Base-by-base conservation (phyloP, 2,329 filamentous ascomycete genomes). In the Ascocoryne sarcoides region DNA sequence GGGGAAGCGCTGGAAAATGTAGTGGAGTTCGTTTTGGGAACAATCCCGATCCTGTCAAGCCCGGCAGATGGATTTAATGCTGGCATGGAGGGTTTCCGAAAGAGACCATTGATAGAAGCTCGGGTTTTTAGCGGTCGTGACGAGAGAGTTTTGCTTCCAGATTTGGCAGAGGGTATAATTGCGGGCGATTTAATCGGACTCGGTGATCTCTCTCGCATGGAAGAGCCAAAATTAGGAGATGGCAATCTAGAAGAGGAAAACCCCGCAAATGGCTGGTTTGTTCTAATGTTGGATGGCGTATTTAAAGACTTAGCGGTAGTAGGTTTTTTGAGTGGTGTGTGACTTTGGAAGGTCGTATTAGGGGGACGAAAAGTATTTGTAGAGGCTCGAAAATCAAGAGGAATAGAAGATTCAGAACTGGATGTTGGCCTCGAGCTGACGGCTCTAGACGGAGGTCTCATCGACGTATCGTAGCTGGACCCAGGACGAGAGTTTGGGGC, bases 391-490 rank as follows among this genome's bases (percentile, higher is more conserved):
- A 70, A 66, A 53, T 59, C 68, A 3, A 56, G 49, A 51, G 39
- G 55, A 43, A 47, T 55, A 61, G 46, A 39, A 50, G 58, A 69
- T 45, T 64, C 75, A 23, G 65, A 67, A 52, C 69, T 73, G 3
- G 76, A 77, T 2, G 71, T 70, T 5, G 70, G 75, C 16, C 75
- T 68, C 16, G 58, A 60, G 51, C 70, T 76, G 4, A 65, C 63
- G 28, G 68, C 69, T 20, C 68, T 67, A 16, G 71, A 71, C 0
- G 65, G 62, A 12, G 70, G 65, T 19, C 64, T 65, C 62, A 56
- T 73, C 59, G 70, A 7, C 12, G 23, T 7, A 26, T 26, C 23
- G 12, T 26, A 26, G 12, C 23, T 82, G 49, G 60, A 86, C 55
- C 46, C 49, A n/a, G 55, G 52, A 21, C 53, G 49, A 4, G 55